Base-by-base conservation (phyloP, 1,139 yeast genomes). In the Kodamaea suecica region DNA sequence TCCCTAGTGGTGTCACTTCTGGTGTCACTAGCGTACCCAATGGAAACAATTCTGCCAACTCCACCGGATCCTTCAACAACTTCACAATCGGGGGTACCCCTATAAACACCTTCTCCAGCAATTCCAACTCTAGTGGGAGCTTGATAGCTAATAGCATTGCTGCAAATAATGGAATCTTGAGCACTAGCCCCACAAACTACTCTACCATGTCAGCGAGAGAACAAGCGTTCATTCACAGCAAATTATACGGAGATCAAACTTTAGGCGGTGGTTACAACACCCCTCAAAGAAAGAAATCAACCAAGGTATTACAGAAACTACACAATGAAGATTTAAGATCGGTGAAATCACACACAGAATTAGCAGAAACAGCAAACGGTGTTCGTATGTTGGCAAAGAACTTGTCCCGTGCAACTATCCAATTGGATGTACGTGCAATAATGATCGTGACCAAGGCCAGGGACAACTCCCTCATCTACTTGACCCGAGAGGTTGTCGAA, bases 371-470 rank as follows among this genome's bases (percentile, higher is more conserved):
- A 2, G 95, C 95, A 3, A 84, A 86, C 48, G 94, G 92, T 2
- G 95, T 86, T 2, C 69, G 95, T 31, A 74, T 83, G 66, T 66
- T 86, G 41, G 87, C 92, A 14, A 80, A 81, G 45, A 84, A 83
- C 53, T 64, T 86, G 28, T 75, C 83, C 31, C 76, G 78, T 47
- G 88, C 95, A 4, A 80, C 85, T 3, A 81, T 86, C 26, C 81
- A 80, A 45, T 59, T 86, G 19, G 80, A 83, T 38, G 81, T 84
- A 7, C 70, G 72, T 36, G 77, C 85, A 7, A 75, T 87, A 16
- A 73, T 87, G 78, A 75, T 87, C 15, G 88, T 86, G 10, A 87
- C 95, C 10, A 87, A 87, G 55, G 94, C 94, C 0, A 70, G 92
- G 36, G 96, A 87, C 52, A 81, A 82, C 49, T 79, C 88, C 5